Conservation (phyloP, 2,329 filamentous ascomycete species). For the Pseudopyricularia cyperi region DNA sequence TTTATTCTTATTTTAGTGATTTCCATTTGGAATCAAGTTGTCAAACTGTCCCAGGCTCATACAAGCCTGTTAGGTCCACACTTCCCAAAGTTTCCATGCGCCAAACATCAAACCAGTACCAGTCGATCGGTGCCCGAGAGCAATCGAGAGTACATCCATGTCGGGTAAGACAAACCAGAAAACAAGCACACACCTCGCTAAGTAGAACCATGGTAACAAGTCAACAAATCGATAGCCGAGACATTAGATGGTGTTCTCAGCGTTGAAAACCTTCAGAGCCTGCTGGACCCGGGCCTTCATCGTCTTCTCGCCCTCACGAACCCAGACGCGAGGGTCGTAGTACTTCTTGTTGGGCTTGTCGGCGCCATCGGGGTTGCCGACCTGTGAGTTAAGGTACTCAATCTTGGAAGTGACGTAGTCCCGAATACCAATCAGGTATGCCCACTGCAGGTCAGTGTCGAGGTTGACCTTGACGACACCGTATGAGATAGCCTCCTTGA, state of each 20-base stretch:
- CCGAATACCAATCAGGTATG: slow-evolving; percentile 83
- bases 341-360: slow-evolving; percentile 99
- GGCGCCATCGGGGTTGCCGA: slow-evolving; percentile 83
- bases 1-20: too few species aligned
- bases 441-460: slow-evolving; percentile 94
- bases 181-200: not conserved
- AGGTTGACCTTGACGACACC: slow-evolving; percentile 99
- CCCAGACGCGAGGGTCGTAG: slow-evolving; percentile 76
- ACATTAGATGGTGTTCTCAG: slow-evolving; percentile 60
- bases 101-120: not conserved
- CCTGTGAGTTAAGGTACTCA: slow-evolving; percentile 75
- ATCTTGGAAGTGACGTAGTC: slow-evolving; percentile 93
- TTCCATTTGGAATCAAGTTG: too few species aligned
- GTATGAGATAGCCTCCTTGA: slow-evolving; percentile 73
- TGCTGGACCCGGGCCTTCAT: slow-evolving; percentile 72
- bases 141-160: not conserved
- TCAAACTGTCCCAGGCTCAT: too few species aligned
- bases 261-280: slow-evolving; percentile 87
- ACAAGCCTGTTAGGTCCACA: too few species aligned
- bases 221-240: not conserved
- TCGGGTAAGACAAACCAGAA: not conserved
- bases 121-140: not conserved
- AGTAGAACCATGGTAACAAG: not conserved
- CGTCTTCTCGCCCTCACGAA: slow-evolving; percentile 79
- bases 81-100: not conserved